These are phyloP conservation scores for Pelargonium nanum DNA, from an alignment of 345 rosid species.

Conservation along the genomic window DNA sequence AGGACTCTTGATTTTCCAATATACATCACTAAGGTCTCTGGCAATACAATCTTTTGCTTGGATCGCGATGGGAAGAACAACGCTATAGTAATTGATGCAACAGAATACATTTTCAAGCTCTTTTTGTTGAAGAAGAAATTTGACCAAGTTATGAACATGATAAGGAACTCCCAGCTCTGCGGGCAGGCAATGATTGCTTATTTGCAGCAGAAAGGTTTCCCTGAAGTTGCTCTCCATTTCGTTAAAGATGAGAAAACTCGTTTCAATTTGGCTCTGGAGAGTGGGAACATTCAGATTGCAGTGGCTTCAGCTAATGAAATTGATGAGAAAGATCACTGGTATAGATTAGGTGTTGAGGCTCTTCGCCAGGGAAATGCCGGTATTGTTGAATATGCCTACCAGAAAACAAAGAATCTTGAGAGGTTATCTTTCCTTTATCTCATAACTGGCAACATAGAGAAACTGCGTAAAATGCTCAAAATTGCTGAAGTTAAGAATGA, in stretches of 20 bases:
- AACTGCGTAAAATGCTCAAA: conserved; percentile 79
- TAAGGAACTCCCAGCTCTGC: conserved; percentile 82
- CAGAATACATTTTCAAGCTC: conserved; percentile 88
- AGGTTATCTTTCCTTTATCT: conserved; percentile 90
- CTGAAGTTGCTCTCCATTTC: conserved; percentile 97
- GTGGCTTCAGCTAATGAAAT: conserved; percentile 84
- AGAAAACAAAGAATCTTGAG: conserved; percentile 93
- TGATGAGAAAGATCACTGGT: conserved; percentile 93
- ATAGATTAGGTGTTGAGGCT: conserved; percentile 88
- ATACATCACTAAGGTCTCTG: conserved; percentile 71
- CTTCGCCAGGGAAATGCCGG: conserved; percentile 95
- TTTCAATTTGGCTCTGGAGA: conserved; percentile 85
- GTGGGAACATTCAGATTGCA: conserved; percentile 66
- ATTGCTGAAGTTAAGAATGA: conserved; percentile 91
- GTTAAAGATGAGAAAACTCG: conserved; percentile 92
- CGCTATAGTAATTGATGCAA: conserved; percentile 58
- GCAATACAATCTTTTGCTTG: conserved; percentile 58
- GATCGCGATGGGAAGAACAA: conserved; percentile 83
- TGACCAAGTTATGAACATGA: conserved; percentile 94
- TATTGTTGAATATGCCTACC: conserved; percentile 90
- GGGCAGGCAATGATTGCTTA: conserved; percentile 97
- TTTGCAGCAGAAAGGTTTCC: conserved; percentile 93
- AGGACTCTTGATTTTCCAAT: conserved; percentile 75
- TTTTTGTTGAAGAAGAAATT: conserved; percentile 66
- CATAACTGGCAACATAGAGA: conserved; percentile 73